phyloP scores from a whole-genome alignment of 2,329 filamentous ascomycete genomes.

The Colletotrichum australisinense region DNA sequence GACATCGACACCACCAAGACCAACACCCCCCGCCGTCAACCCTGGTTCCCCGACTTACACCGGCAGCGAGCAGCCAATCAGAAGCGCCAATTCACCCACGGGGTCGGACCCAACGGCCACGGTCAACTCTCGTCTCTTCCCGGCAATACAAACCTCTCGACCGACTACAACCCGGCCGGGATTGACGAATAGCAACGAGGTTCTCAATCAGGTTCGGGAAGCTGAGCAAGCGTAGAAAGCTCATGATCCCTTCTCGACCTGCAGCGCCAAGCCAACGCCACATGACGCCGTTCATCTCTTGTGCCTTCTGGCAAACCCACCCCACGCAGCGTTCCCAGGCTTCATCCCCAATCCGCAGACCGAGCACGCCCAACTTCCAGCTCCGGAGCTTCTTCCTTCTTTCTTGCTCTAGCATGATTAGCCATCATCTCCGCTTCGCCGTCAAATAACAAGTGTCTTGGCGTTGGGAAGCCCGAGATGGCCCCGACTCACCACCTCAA shows the following conservation, averaged over 20 bases:
- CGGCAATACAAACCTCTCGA: constrained; percentile 5
- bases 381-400: constrained; percentile 2
- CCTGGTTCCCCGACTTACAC: constrained; percentile 14
- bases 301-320: neutral
- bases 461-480: constrained; percentile 18
- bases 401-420: constrained; percentile 12
- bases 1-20: neutral
- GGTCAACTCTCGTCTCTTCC: neutral
- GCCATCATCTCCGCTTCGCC: constrained; percentile 22
- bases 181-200: constrained; percentile 15
- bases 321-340: constrained; percentile 21
- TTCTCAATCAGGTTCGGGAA: neutral
- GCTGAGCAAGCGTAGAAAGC: constrained; percentile 19
- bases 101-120: constrained; percentile 16
- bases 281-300: constrained; percentile 32
- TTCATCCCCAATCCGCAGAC: constrained; percentile 26
- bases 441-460: constrained; percentile 29
- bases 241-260: constrained; percentile 18
- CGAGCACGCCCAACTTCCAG: constrained; percentile 2
- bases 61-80: constrained; percentile 20
- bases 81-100: constrained; percentile 16
- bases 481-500: neutral
- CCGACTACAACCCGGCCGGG: neutral
- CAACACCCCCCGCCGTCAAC: neutral
- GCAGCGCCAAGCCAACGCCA: constrained; percentile 34